These are phyloP conservation scores for Thelonectria olida DNA, from an alignment of 2,329 filamentous ascomycete genomes.

Conservation along the genomic window DNA sequence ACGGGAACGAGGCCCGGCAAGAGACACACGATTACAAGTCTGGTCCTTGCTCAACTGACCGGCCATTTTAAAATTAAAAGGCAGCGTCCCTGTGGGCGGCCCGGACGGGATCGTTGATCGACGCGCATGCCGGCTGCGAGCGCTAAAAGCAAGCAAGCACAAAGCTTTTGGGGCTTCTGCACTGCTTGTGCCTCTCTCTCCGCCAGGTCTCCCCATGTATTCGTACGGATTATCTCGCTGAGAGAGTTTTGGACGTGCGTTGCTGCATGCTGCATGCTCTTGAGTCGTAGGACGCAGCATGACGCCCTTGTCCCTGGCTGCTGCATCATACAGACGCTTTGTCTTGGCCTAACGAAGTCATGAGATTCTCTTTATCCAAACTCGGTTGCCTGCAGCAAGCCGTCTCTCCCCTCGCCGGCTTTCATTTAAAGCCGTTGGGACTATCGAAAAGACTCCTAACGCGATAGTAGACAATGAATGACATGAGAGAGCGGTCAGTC, in stretches of 20 bases:
- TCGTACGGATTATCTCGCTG: background rate
- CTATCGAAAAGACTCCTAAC: background rate
- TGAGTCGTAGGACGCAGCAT: background rate
- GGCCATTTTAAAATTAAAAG: slow-evolving; percentile 14
- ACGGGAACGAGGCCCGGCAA: background rate
- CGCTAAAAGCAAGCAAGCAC: slow-evolving; percentile 26
- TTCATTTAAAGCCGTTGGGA: background rate
- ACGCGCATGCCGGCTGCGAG: slow-evolving; percentile 32
- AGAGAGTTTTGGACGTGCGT: background rate
- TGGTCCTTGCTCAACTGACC: slow-evolving; percentile 1
- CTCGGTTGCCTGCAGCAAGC: slow-evolving; percentile 7
- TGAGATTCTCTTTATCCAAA: slow-evolving; percentile 4
- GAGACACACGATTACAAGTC: background rate
- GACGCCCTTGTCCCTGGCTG: slow-evolving; percentile 12
- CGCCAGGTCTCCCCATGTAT: slow-evolving; percentile 6
- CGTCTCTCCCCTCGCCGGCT: background rate
- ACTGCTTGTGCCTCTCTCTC: slow-evolving; percentile 6
- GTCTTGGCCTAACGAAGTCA: slow-evolving; percentile 1
- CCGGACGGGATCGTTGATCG: slow-evolving; percentile 40
- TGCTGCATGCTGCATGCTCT: background rate
- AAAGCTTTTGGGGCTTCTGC: slow-evolving; percentile 13
- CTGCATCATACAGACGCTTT: background rate
- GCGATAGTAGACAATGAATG: background rate
- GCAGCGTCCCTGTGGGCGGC: slow-evolving; percentile 31
- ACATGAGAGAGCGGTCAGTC: background rate